Evolutionary conservation across 306 rosid genomes (phyloP).

Genomic region (Cajanus cajan): DNA sequence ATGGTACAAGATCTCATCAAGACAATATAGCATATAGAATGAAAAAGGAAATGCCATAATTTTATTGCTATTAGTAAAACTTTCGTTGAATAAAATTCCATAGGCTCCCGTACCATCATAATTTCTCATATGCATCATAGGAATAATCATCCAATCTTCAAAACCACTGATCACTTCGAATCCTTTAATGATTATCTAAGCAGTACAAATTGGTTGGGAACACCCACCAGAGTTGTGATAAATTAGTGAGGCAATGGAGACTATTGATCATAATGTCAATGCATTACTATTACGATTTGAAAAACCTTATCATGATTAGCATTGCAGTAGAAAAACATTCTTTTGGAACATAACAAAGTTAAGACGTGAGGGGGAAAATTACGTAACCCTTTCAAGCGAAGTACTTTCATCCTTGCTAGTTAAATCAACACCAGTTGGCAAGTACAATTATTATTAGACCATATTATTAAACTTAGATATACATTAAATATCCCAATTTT

Average conservation of each 20-base stretch:
- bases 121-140: background rate
- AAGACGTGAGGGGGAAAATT: background rate
- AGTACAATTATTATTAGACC: background rate
- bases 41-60: background rate
- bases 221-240: background rate
- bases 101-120: background rate
- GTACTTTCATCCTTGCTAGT: background rate
- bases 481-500: constrained; percentile 13
- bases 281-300: background rate
- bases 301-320: background rate
- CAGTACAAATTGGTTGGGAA: background rate
- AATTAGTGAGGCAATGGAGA: background rate
- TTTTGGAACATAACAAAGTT: background rate
- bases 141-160: constrained; percentile 15
- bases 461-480: background rate
- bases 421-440: background rate
- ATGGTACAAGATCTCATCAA: background rate
- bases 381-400: background rate
- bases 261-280: background rate
- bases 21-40: background rate
- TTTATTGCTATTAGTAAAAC: background rate
- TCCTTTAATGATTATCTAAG: background rate
- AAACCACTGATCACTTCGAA: background rate
- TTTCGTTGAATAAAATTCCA: background rate
- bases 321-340: background rate